phyloP scores from a whole-genome alignment of 305 asterid genomes.

The Fraxinus dipetala region DNA sequence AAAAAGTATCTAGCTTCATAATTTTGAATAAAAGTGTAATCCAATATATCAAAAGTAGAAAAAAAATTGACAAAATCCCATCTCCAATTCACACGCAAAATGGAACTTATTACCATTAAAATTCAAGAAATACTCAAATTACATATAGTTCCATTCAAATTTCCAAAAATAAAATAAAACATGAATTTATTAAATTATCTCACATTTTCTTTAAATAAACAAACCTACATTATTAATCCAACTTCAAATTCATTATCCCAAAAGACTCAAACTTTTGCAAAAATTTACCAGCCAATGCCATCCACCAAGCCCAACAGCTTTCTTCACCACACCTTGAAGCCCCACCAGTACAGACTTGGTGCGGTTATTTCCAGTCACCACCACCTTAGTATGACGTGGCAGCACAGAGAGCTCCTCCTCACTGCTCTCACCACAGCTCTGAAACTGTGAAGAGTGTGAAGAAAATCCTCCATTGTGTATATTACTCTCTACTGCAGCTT shows the following conservation, averaged over 20 bases:
- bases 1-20: background rate
- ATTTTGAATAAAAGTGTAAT: background rate
- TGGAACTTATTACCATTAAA: background rate
- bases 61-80: background rate
- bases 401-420: constrained; percentile 83
- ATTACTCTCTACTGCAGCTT: constrained; percentile 45
- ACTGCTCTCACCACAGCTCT: constrained; percentile 76
- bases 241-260: background rate
- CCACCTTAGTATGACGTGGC: constrained; percentile 84
- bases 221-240: background rate
- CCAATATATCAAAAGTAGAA: background rate
- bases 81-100: background rate
- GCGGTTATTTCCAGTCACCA: constrained; percentile 81
- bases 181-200: background rate
- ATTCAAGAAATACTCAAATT: background rate
- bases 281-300: constrained; percentile 89
- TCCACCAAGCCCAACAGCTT: constrained; percentile 91
- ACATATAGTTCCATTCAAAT: background rate
- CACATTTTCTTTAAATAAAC: constrained; percentile 12
- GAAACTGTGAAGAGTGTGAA: constrained; percentile 53
- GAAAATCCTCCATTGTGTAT: constrained; percentile 53
- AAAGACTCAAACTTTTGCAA: background rate
- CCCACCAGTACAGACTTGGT: constrained; percentile 91
- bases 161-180: background rate
- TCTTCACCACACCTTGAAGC: constrained; percentile 80